phyloP scores from a whole-genome alignment of 2,329 filamentous ascomycete species.

The Aureobasidium sp. region DNA sequence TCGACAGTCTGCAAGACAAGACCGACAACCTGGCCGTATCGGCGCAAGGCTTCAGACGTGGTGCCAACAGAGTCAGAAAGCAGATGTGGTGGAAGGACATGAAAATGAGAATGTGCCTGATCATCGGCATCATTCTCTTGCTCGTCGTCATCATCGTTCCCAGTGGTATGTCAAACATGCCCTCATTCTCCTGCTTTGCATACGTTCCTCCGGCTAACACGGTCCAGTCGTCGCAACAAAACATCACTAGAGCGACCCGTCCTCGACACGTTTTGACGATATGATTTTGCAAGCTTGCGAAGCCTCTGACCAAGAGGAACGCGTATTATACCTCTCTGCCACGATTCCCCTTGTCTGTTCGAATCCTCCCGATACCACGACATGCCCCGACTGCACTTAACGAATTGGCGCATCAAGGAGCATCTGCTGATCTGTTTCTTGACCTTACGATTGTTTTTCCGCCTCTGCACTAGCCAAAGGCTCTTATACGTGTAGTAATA shows the following conservation, averaged over 20 bases:
- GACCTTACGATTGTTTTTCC: conserved; percentile 9
- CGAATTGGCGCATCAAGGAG: conserved; percentile 9
- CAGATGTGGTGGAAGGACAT: conserved; percentile 99
- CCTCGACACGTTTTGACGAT: conserved; percentile 2
- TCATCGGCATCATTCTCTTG: conserved; percentile 82
- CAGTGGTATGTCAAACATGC: conserved; percentile 55
- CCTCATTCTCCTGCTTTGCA: neutral
- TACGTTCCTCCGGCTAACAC: neutral
- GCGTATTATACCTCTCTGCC: conserved; percentile 9
- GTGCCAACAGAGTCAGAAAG: conserved; percentile 84
- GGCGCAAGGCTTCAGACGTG: conserved; percentile 89
- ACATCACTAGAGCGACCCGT: conserved; percentile 5
- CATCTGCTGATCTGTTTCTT: conserved; percentile 12
- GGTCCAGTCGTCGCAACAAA: conserved; percentile 10
- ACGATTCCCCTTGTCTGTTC: conserved; percentile 4
- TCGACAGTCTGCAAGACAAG: conserved; percentile 87
- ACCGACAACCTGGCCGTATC: conserved; percentile 87
- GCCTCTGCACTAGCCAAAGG: conserved; percentile 2
- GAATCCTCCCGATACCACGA: conserved; percentile 10
- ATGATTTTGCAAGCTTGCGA: neutral
- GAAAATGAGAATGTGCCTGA: conserved; percentile 99
- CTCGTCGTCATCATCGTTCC: conserved; percentile 93
- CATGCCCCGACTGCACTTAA: conserved; percentile 10
- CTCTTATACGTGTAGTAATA: conserved; percentile 9
- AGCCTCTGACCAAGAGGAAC: neutral